Evolutionary conservation across 2,329 filamentous ascomycete genomes (phyloP), one percentile per base, ranked within the genome.

Genomic region (Capronia epimyces): DNA sequence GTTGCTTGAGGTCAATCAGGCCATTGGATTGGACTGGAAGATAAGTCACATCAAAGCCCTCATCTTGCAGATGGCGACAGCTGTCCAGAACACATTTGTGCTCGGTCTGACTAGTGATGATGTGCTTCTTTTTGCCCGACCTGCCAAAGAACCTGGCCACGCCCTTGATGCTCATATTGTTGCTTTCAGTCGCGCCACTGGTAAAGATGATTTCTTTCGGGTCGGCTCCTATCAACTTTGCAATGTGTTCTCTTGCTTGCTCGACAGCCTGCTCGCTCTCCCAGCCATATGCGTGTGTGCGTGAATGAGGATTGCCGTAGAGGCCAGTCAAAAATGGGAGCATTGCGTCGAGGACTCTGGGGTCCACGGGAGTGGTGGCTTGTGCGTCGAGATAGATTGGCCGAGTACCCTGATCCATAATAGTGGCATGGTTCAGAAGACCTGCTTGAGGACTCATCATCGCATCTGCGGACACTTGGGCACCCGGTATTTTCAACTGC

Each of bases 151-250:
- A 98, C 57, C 91, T 81, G 16, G 93, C 90, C 7, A 98, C 91
- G 58, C 93, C 93, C 74, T 98, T 98, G 74, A 98, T 89, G 70
- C 89, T 95, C 93, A 98, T 98, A 65, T 98, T 98, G 73, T 98
- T 98, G 67, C 89, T 96, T 75, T 98, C 93, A 0, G 93, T 98
- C 13, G 93, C 93, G 49, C 93, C 93, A 64, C 90, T 96, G 5
- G 93, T 98, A 72, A 98, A 97, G 63, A 98, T 94, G 60, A 98
- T 97, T 68, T 98, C 93, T 72, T 98, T 98, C 4, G 93, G 76
- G 67, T 98, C 89, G 22, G 93, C 93, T 21, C 91, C 91, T 60
- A 98, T 93, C 49, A 98, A 79, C 32, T 78, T 78, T 2, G 93
- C 93, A 58, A 97, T 78, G 65, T 97, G 81, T 62, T 80, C 79